Evolutionary conservation across 2,329 filamentous ascomycete genomes (phyloP), one percentile per base, ranked within the genome.

Genomic region (Cordyceps farinosa): DNA sequence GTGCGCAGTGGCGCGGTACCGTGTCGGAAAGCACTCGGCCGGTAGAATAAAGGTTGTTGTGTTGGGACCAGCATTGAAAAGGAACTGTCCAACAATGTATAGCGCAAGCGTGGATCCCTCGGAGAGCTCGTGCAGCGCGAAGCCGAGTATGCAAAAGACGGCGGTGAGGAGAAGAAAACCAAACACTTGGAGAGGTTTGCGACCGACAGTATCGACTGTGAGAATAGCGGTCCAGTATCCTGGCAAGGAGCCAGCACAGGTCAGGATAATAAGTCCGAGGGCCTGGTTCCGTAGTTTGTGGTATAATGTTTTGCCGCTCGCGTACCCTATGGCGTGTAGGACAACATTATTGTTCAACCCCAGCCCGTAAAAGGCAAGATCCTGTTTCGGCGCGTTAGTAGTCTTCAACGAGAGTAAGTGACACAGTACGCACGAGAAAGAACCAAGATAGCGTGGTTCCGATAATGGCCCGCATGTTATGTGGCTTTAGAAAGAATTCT

Each of bases 371-470:
- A 84, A 89, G 3, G 87, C 87, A 60, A 84, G 73, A 71, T 93
- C 90, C 78, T 87, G 30, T 1, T 32, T 54, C 50, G 15, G n/a
- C 27, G 11, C 17, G 22, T 55, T 32, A 61, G 58, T 34, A 1
- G 15, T 32, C 10, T 44, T 30, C 9, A 44, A 30, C 7, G 2
- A 36, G n/a, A 29, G 15, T 29, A 11, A 17, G 3, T 15, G n/a
- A 13, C 10, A 42, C 10, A 29, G 13, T 3, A 38, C 78, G 52
- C 69, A 82, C 81, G 58, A 94, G 79, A 69, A 93, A 88, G 77
- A 94, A 93, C 90, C 91, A 94, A 0, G 90, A 92, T 54, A 89
- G 78, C 1, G 90, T 90, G 15, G 90, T 94, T 40, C 90, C 90
- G 52, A 93, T 76, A 1, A 94, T 82, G 48, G 91, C 80, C 74